These are phyloP conservation scores for Claviceps sorghi DNA, from an alignment of 2,329 filamentous ascomycete species.

Conservation along the genomic window DNA sequence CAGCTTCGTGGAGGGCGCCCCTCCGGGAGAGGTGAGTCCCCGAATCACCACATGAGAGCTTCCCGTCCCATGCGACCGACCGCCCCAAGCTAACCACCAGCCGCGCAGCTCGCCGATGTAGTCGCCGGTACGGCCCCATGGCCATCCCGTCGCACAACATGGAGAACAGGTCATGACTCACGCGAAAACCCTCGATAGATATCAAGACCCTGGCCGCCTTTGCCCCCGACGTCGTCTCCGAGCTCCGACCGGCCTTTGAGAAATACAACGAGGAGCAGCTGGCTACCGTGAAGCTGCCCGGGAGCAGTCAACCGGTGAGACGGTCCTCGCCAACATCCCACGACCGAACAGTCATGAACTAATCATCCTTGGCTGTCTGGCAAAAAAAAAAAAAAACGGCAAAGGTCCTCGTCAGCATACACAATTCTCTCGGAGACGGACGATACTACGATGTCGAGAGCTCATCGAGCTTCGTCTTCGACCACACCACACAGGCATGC, in stretches of 20 bases:
- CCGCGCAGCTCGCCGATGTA: constrained; percentile 69
- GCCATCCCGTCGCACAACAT: not conserved
- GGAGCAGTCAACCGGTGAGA: constrained; percentile 49
- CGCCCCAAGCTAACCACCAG: constrained; percentile 15
- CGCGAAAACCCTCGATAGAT: constrained; percentile 38
- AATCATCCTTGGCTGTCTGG: not conserved
- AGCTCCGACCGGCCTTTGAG: constrained; percentile 70
- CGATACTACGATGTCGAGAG: constrained; percentile 85
- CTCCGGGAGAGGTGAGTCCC: constrained; percentile 75
- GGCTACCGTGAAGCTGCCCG: constrained; percentile 74
- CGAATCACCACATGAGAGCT: constrained; percentile 3
- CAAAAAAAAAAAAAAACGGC: not conserved
- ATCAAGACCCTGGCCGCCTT: constrained; percentile 74
- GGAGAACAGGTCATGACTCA: not conserved
- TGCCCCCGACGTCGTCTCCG: constrained; percentile 50
- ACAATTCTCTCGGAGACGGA: constrained; percentile 67
- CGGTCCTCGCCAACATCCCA: not conserved
- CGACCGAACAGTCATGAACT: not conserved
- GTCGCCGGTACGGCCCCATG: constrained; percentile 51
- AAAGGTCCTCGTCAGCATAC: constrained; percentile 69
- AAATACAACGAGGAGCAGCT: constrained; percentile 97
- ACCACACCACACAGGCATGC: constrained; percentile 68
- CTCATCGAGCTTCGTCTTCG: constrained; percentile 75
- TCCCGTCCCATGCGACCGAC: constrained; percentile 7
- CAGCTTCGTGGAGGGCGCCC: constrained; percentile 84